These are phyloP conservation scores for Coniferiporia sulphurascens DNA, from an alignment of 1,284 basidiomycete genomes.

Conservation along the genomic window DNA sequence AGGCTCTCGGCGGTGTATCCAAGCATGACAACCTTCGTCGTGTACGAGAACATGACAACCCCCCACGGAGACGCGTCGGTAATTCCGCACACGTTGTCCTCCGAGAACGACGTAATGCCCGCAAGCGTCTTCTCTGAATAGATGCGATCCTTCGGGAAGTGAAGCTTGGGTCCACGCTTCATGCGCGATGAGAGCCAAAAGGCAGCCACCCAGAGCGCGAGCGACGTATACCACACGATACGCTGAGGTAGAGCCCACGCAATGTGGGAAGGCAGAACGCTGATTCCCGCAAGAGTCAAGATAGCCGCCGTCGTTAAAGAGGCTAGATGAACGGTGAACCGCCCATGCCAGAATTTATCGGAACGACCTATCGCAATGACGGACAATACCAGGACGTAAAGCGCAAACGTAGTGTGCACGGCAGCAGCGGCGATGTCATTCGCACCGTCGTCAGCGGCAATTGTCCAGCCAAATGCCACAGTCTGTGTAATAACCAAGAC, in stretches of 20 bases:
- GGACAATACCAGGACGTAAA: conserved; percentile 56
- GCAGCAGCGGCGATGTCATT: conserved; percentile 35
- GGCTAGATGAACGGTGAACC: conserved; percentile 63
- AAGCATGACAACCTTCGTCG: conserved; percentile 78
- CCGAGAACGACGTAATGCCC: conserved; percentile 47
- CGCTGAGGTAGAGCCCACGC: conserved; percentile 22
- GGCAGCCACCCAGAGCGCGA: conserved; percentile 46
- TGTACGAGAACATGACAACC: conserved; percentile 73
- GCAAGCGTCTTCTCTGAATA: conserved; percentile 69
- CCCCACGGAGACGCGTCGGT: conserved; percentile 51
- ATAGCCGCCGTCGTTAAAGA: conserved; percentile 52
- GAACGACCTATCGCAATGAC: conserved; percentile 49
- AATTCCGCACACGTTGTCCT: conserved; percentile 62
- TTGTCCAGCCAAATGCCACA: conserved; percentile 48
- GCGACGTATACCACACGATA: conserved; percentile 43
- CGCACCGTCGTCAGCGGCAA: conserved; percentile 32
- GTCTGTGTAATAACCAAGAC: conserved; percentile 47
- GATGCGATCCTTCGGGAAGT: conserved; percentile 65
- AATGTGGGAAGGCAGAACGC: conserved; percentile 46
- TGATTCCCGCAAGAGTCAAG: conserved; percentile 41
- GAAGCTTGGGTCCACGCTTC: conserved; percentile 67
- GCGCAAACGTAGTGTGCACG: conserved; percentile 52
- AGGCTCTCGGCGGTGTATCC: conserved; percentile 69
- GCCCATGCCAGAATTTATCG: conserved; percentile 48
- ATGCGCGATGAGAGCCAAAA: conserved; percentile 51